A percentile compares a stretch with the other conserved stretches of the same genome.
These are phyloP conservation scores for Eurotiales sp. DNA, from an alignment of 2,329 filamentous ascomycete genomes.

Conservation along the genomic window DNA sequence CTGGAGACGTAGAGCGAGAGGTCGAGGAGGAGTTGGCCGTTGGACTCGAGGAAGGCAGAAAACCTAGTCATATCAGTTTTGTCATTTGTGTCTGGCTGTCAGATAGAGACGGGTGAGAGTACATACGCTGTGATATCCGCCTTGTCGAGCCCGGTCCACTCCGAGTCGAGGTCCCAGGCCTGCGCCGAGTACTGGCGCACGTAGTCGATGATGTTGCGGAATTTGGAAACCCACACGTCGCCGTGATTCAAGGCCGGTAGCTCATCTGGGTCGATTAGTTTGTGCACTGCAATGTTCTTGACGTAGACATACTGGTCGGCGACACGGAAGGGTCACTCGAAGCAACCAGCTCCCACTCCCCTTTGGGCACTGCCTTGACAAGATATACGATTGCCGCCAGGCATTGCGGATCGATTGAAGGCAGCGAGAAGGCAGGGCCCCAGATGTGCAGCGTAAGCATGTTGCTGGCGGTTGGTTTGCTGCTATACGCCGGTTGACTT, in stretches of 20 bases:
- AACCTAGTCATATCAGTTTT: constrained; percentile 22
- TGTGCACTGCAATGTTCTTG: no score
- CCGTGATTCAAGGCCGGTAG: constrained; percentile 57
- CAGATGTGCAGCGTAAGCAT: constrained; percentile 79
- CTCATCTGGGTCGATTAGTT: no score
- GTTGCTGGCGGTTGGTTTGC: constrained; percentile 34
- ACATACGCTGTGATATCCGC: constrained; percentile 51
- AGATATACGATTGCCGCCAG: constrained; percentile 78
- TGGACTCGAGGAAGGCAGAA: constrained; percentile 67
- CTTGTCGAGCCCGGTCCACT: constrained; percentile 38
- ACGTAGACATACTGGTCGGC: constrained; percentile 61
- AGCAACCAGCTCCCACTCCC: constrained; percentile 67
- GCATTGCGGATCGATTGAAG: constrained; percentile 89
- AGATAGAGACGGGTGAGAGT: background rate
- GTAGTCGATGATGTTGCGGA: constrained; percentile 52
- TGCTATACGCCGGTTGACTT: no score
- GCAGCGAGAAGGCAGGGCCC: constrained; percentile 81
- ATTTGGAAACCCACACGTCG: constrained; percentile 50
- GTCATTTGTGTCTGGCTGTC: no score
- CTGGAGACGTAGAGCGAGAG: constrained; percentile 87
- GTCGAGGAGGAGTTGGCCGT: constrained; percentile 74
- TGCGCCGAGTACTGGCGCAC: constrained; percentile 45
- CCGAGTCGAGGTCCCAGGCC: constrained; percentile 47
- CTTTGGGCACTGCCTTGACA: constrained; percentile 55
- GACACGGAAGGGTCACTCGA: constrained; percentile 69